These are phyloP conservation scores for Stenocarpella maydis DNA, from an alignment of 2,329 filamentous ascomycete genomes.

Conservation along the genomic window DNA sequence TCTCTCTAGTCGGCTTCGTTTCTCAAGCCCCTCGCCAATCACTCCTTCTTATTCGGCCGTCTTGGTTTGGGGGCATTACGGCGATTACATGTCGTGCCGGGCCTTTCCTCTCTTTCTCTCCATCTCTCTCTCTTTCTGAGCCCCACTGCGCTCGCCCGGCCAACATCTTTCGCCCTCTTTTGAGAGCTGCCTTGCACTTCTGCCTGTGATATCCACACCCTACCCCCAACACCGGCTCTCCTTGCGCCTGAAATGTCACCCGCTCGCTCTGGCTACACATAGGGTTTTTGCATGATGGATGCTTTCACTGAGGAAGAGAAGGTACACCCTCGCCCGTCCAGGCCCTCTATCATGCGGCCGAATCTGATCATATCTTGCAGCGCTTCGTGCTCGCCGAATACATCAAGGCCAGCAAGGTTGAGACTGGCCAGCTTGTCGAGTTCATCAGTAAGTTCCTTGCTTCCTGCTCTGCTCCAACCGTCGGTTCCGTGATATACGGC, in stretches of 20 bases:
- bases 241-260: constrained; percentile 33
- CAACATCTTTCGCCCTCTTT: constrained; percentile 18
- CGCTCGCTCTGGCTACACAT: constrained; percentile 25
- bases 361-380: constrained; percentile 45
- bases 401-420: constrained; percentile 63
- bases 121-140: not conserved
- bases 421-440: constrained; percentile 53
- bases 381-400: constrained; percentile 66
- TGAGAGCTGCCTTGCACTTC: constrained; percentile 28
- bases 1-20: constrained; percentile 27
- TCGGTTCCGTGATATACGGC: not conserved
- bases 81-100: constrained; percentile 27
- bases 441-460: constrained; percentile 51
- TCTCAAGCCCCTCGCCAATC: constrained; percentile 28
- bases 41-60: constrained; percentile 36
- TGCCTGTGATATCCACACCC: constrained; percentile 21
- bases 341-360: constrained; percentile 17
- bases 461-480: not conserved
- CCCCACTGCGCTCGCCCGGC: constrained; percentile 26
- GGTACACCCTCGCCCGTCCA: constrained; percentile 48
- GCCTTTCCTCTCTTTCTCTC: not conserved
- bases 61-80: constrained; percentile 27
- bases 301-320: constrained; percentile 61
- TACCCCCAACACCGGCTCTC: not conserved
- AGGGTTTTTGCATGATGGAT: constrained; percentile 48